Base-by-base conservation (phyloP, 2,329 filamentous ascomycete genomes). In the Clonostachys solani region DNA sequence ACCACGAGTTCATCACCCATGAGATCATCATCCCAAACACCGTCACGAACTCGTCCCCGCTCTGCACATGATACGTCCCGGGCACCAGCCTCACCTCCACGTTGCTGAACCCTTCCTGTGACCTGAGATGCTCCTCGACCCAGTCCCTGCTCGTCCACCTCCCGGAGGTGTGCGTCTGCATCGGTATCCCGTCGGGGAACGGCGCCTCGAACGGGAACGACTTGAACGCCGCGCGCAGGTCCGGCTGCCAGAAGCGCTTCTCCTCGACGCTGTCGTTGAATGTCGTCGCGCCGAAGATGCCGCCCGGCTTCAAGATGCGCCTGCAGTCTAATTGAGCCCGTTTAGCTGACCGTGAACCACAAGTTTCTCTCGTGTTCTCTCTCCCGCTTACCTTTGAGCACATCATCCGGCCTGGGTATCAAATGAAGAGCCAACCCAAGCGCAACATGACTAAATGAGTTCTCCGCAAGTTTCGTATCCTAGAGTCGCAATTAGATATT, bases 391-490 rank as follows among this genome's bases (percentile, higher is more conserved):
- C 64, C 64, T 41, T 49, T 52, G 0, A 67, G 43, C 0, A 61
- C 58, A 3, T 55, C 54, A 42, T 65, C 59, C 0, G 73, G 66
- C 18, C 72, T 53, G 0, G 74, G 69, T 13, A 77, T 68, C 4
- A 73, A 48, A 52, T 76, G 73, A 42, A 77, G 66, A 2, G 67
- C 74, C 48, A 78, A 69, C n/a, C 67, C 69, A 36, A 73, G 56
- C 10, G 72, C 68, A 29, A 75, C 56, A 53, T 78, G 72, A 2
- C 63, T 71, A 50, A 71, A 75, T 0, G 64, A 62, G 13, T 54
- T 56, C 2, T 64, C 63, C 0, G 64, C 56, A 7, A 77, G 59
- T 1, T 54, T 60, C 5, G 72, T 73, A 23, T 73, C 52, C 70
- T 73, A 34, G 1, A 13, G 9, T 10, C 8, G 15, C 10, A 37